phyloP scores from a whole-genome alignment of 495 filamentous ascomycete species.

The Corynascus novoguineensis region DNA sequence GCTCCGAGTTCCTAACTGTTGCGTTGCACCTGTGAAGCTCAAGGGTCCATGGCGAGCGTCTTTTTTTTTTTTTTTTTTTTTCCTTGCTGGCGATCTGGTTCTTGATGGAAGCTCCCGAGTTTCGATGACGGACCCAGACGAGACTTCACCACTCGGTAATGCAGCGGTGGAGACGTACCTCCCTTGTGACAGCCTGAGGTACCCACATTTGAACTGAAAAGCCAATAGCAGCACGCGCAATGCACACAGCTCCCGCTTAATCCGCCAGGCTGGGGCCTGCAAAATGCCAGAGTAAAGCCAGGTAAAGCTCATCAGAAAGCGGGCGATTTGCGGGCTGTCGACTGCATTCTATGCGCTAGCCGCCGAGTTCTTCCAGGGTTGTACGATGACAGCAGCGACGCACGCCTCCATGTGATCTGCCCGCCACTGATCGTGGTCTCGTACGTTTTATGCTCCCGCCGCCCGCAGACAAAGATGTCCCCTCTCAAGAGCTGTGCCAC shows the following conservation, averaged over 20 bases:
- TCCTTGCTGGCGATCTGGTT: too few relatives aligned
- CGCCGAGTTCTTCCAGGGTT: too few relatives aligned
- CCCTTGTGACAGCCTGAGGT: background rate
- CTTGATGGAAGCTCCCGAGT: background rate
- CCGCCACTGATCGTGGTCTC: too few relatives aligned
- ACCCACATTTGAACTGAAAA: background rate
- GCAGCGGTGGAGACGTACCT: background rate
- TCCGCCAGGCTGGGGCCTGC: background rate
- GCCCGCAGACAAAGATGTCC: background rate
- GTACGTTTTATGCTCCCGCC: background rate
- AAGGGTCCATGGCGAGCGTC: background rate
- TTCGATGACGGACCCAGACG: background rate
- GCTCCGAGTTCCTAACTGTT: background rate
- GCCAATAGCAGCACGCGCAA: conserved; percentile 3
- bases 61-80: too few relatives aligned
- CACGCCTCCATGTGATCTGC: conserved; percentile 1
- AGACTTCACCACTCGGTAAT: too few relatives aligned
- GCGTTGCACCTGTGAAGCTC: background rate
- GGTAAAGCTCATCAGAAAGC: too few relatives aligned
- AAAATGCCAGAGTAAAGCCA: too few relatives aligned
- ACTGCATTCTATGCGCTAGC: too few relatives aligned
- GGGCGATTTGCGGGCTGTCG: too few relatives aligned
- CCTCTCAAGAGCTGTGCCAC: conserved; percentile 8
- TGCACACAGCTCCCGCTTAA: background rate
- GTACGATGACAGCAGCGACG: too few relatives aligned